Conservation (phyloP, 495 filamentous ascomycete genomes). For the Podospora pseudoanserina region DNA sequence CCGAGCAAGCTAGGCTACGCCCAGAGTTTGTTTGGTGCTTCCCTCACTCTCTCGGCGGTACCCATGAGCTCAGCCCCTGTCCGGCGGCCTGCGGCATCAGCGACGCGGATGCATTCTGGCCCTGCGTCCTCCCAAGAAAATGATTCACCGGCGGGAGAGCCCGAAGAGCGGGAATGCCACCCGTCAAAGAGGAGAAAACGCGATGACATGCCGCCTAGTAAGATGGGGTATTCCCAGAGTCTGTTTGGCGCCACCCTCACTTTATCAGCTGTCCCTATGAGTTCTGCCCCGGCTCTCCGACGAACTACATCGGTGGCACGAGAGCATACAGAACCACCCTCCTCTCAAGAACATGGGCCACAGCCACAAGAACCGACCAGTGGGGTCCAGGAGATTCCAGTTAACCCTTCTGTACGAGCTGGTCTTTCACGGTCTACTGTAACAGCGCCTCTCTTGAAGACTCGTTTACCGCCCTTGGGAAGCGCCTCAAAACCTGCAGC, state of each 20-base stretch:
- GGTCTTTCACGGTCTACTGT: not conserved
- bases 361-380: not conserved
- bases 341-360: not conserved
- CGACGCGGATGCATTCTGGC: constrained; percentile 3
- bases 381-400: not conserved
- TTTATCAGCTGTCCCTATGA: not conserved
- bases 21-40: constrained; percentile 49
- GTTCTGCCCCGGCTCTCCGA: not conserved
- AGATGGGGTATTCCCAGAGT: not conserved
- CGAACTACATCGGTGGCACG: not conserved
- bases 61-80: constrained; percentile 36
- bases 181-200: not conserved
- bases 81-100: constrained; percentile 19
- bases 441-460: constrained; percentile 1
- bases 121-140: constrained; percentile 15
- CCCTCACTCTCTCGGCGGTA: constrained; percentile 41
- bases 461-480: not conserved
- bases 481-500: not conserved
- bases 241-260: not conserved
- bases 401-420: not conserved
- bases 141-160: not conserved
- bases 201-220: not conserved
- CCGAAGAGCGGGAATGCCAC: not conserved
- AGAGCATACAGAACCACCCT: not conserved
- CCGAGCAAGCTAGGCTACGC: constrained; percentile 50